Evolutionary conservation across 306 rosid species (phyloP), one percentile per base, ranked within the genome.

Genomic region (Cucurbita moschata): DNA sequence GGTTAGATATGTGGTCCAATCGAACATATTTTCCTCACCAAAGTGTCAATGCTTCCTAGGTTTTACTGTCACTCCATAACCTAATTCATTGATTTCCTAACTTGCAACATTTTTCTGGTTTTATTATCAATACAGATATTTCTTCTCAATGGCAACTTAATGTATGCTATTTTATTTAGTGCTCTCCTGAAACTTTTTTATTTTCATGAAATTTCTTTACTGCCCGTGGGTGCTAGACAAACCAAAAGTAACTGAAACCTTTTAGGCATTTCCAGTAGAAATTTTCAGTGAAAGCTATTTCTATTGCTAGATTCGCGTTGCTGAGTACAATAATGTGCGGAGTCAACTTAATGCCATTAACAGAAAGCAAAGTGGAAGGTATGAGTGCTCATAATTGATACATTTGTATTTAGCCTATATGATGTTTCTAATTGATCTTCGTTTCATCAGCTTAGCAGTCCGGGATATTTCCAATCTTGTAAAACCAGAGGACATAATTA

Each of bases 331-430:
- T 78, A 92, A 86, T 60, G 84, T 89, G 79, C 87, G 97, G 56
- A 84, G 97, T 79, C 95, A 88, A 77, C 92, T 92, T 57, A 92
- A 89, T 80, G 89, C 96, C 77, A 88, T 89, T 83, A 92, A 89
- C 75, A 80, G 92, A 75, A 92, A 92, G 92, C 97, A 92, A 85
- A 87, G 88, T 76, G 97, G 97, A 83, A 92, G 95, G 97, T 92
- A 59, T 50, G 39, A 57, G 35, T 51, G 46, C 10, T 13, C 47
- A 51, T 16, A 4, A 50, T 70, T 0, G 16, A 4, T 50, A 70
- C 4, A 50, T 15, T 70, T 50, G 42, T 60, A 16, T 75, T 79
- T 57, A 13, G 18, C 55, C 15, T 44, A 56, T 38, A 42, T 16
- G 16, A 12, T 39, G 2, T 19, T 78, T 52, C 59, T 40, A n/a